Evolutionary conservation across 176 grass and related monocot genomes (phyloP), one percentile per base, ranked within the genome.

Genomic region (Aegilops umbellulata): DNA sequence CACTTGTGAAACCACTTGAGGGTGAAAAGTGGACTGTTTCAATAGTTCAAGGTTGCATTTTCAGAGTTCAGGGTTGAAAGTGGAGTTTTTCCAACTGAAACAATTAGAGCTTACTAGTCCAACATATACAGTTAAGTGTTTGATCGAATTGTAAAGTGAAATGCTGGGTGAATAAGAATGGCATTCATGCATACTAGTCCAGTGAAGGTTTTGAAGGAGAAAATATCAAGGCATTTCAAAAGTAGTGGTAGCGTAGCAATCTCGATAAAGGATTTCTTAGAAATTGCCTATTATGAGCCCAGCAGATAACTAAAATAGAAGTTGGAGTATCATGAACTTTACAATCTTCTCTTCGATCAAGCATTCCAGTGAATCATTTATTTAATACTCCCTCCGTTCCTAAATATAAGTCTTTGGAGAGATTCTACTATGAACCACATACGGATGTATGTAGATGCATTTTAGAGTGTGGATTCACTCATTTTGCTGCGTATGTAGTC

Each of bases 231-330:
- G 20, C 26, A 78, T 51, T 47, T 49, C 51, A 83, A 71, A 51
- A 70, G 24, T 63, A 78, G 53, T 32, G 25, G 20, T 60, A 62
- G 26, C 25, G 20, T 60, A 62, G 26, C 25, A 53, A 69, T 69
- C 10, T 81, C 15, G 34, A 60, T 84, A 83, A 55, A 77, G 22
- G 27, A 87, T 11, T 67, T 67, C 42, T 87, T 2, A 65, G 85
- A 68, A 38, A 78, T 19, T 78, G 11, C 0, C 57, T 73, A 79
- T n/a, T 44, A 65, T 20, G 31, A 70, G 55, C 1, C 47, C 2
- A 12, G 26, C 41, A 84, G 11, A 76, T 31, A 26, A 78, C 83
- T 16, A 63, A 41, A 69, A 35, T 58, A 34, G 47, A 69, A 65
- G 39, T 79, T 49, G 49, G 23, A 61, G 4, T 77, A 51, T 65